phyloP scores from a whole-genome alignment of 2,329 filamentous ascomycete genomes.

The Akanthomyces dipterigenus region DNA sequence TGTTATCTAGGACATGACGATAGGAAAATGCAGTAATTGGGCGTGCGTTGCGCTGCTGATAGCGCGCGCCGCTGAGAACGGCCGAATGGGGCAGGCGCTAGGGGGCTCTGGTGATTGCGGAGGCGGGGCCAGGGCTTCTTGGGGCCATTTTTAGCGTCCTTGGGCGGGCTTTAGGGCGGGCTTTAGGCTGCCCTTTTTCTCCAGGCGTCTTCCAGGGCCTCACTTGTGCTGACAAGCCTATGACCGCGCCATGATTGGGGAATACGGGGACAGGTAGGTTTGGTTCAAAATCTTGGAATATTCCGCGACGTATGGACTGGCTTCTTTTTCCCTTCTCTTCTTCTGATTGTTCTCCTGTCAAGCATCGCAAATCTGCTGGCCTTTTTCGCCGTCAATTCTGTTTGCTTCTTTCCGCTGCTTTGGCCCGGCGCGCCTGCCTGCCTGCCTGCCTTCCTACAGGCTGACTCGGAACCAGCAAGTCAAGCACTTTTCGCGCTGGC shows the following conservation, averaged over 20 bases:
- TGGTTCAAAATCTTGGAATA: neutral
- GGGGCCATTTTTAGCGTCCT: neutral
- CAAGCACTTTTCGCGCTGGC: no score
- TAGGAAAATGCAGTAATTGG: neutral
- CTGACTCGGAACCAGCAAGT: no score
- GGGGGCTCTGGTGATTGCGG: neutral
- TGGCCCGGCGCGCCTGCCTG: no score
- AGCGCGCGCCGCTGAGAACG: neutral
- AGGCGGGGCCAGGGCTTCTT: conserved; percentile 5
- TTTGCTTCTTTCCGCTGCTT: no score
- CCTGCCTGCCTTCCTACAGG: no score
- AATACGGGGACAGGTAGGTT: neutral
- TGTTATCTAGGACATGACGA: neutral
- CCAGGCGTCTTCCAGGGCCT: neutral
- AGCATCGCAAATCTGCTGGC: neutral
- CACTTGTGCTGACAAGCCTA: neutral
- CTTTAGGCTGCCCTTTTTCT: neutral
- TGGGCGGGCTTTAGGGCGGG: no score
- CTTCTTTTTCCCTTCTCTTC: neutral
- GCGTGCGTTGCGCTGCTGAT: neutral
- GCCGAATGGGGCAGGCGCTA: conserved; percentile 5
- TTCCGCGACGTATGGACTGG: neutral
- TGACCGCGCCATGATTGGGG: neutral
- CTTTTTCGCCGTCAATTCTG: neutral
- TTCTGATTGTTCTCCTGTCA: neutral